These are phyloP conservation scores for Xylaria sp. DNA, from an alignment of 2,329 filamentous ascomycete genomes.

Conservation along the genomic window DNA sequence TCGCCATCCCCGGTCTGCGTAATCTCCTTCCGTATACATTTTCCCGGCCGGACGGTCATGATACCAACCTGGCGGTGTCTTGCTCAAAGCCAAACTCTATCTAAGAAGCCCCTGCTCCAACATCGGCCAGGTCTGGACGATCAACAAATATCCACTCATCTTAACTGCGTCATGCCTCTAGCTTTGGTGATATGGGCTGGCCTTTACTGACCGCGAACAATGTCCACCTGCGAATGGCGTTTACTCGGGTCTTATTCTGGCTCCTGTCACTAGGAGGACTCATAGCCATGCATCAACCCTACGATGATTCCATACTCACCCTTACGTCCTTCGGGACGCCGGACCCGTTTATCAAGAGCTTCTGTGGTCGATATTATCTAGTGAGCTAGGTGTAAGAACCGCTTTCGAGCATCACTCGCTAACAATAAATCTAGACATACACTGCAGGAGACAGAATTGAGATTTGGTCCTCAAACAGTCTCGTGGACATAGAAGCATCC, in stretches of 20 bases:
- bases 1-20: background rate
- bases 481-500: constrained; percentile 45
- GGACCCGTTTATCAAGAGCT: constrained; percentile 46
- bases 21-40: constrained; percentile 1
- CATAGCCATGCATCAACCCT: constrained; percentile 35
- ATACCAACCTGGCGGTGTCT: constrained; percentile 2
- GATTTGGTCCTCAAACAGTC: constrained; percentile 47
- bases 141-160: background rate
- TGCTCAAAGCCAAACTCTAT: constrained; percentile 21
- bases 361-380: constrained; percentile 44
- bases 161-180: constrained; percentile 25
- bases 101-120: constrained; percentile 8
- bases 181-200: constrained; percentile 14
- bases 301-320: constrained; percentile 47
- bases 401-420: constrained; percentile 2
- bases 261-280: constrained; percentile 34
- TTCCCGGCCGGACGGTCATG: background rate
- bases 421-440: constrained; percentile 45
- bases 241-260: constrained; percentile 39
- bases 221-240: constrained; percentile 37
- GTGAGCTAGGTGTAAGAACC: constrained; percentile 33
- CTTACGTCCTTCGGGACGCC: constrained; percentile 47
- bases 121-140: background rate
- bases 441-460: constrained; percentile 48
- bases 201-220: constrained; percentile 12